Conservation (phyloP, 2,329 filamentous ascomycete genomes). For the Neonectria coccinea region DNA sequence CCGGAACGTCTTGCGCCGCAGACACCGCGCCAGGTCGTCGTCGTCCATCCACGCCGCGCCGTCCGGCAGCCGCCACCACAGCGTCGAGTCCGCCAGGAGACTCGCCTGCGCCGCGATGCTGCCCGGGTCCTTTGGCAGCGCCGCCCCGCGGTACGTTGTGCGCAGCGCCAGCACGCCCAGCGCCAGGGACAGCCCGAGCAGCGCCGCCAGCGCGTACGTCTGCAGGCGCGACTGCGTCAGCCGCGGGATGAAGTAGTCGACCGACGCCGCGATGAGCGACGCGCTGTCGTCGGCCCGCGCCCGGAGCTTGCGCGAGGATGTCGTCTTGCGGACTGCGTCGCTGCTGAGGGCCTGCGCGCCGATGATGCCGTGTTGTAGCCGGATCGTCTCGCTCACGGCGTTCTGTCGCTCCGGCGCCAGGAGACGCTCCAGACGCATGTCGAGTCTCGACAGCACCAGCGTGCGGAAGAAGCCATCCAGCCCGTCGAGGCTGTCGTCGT, state of each 20-base stretch:
- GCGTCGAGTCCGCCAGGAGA: slow-evolving; percentile 45
- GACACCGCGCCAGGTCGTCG: slow-evolving; percentile 39
- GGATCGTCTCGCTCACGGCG: slow-evolving; percentile 40
- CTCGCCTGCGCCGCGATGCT: slow-evolving; percentile 48
- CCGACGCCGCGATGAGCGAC: slow-evolving; percentile 32
- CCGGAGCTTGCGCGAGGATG: slow-evolving; percentile 27
- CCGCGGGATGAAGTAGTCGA: slow-evolving; percentile 39
- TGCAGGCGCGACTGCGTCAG: slow-evolving; percentile 39
- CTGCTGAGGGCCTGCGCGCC: slow-evolving; percentile 44
- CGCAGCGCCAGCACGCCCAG: slow-evolving; percentile 41
- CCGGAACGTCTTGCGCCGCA: slow-evolving; percentile 44
- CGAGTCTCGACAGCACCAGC: slow-evolving; percentile 41
- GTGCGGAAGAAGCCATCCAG: slow-evolving; percentile 46
- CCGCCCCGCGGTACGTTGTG: slow-evolving; percentile 36
- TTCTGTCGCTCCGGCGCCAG: slow-evolving; percentile 37
- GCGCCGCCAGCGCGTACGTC: slow-evolving; percentile 38
- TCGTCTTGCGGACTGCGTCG: slow-evolving; percentile 28
- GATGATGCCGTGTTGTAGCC: slow-evolving; percentile 42
- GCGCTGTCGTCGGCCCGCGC: slow-evolving; percentile 22
- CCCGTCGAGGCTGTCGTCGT: slow-evolving; percentile 37
- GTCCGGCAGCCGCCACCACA: slow-evolving; percentile 45
- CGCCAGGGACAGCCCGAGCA: slow-evolving; percentile 39
- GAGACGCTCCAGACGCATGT: slow-evolving; percentile 39
- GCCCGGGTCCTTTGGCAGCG: slow-evolving; percentile 44
- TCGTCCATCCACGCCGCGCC: slow-evolving; percentile 47